Evolutionary conservation across 257 asterid genomes (phyloP).

Genomic region (Solanum medicagineum): DNA sequence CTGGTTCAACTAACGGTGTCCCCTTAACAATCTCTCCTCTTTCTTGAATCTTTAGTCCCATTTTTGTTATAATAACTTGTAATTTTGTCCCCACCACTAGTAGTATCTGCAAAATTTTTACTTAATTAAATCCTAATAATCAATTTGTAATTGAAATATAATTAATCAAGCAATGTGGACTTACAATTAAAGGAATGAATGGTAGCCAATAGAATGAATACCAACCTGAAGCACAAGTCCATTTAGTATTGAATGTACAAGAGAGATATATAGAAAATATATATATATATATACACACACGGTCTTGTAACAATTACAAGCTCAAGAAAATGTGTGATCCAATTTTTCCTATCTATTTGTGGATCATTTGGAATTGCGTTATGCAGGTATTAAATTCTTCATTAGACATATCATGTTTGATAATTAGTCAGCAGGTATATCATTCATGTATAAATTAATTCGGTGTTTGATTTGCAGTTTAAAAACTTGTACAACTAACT

Average conservation of each 20-base stretch:
- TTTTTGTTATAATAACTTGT: not conserved
- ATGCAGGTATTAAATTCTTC: too few relatives aligned
- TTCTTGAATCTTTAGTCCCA: not conserved
- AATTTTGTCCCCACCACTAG: not conserved
- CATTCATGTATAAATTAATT: too few relatives aligned
- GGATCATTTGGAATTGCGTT: too few relatives aligned
- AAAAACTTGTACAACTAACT: too few relatives aligned
- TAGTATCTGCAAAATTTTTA: not conserved
- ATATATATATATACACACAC: not conserved
- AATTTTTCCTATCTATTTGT: too few relatives aligned
- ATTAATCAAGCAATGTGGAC: not conserved
- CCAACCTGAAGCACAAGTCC: not conserved
- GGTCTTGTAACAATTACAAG: not conserved
- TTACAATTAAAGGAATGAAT: slow-evolving; percentile 1
- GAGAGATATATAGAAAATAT: too few relatives aligned
- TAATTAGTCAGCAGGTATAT: too few relatives aligned
- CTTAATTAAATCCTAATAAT: not conserved
- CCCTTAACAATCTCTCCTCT: slow-evolving; percentile 5
- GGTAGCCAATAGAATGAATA: not conserved
- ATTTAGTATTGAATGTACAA: not conserved
- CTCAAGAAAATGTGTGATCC: too few relatives aligned
- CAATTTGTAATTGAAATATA: not conserved
- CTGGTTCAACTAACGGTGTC: not conserved
- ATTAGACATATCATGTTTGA: too few relatives aligned
- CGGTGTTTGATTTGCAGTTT: not conserved